Conservation (phyloP, 805 yeast species). For the Cyberlindnera xishuangbannaensis region DNA sequence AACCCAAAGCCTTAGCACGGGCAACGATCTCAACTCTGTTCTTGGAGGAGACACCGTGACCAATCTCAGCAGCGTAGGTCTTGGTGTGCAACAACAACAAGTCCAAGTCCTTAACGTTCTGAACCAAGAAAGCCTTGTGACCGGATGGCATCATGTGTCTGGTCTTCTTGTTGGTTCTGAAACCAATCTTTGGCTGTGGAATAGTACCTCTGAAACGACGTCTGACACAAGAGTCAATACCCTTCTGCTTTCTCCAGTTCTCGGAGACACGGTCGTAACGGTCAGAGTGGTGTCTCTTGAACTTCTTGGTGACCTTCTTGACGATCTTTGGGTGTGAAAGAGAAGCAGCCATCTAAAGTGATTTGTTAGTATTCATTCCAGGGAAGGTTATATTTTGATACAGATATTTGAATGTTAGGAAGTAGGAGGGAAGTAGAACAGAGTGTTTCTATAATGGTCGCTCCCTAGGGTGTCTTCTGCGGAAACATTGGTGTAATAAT, state of each 20-base stretch:
- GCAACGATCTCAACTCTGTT: constrained; percentile 96
- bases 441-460: too few species aligned
- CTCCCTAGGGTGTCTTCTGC: too few species aligned
- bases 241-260: constrained; percentile 99
- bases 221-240: constrained; percentile 99
- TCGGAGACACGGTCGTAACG: constrained; percentile 97
- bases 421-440: too few species aligned
- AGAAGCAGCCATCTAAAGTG: constrained; percentile 85
- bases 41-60: constrained; percentile 96
- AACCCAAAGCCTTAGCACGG: constrained; percentile 97
- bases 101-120: constrained; percentile 91
- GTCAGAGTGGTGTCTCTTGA: constrained; percentile 99
- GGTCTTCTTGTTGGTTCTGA: constrained; percentile 99
- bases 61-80: constrained; percentile 99
- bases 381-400: too few species aligned
- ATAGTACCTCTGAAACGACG: constrained; percentile 99
- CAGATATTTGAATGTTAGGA: too few species aligned
- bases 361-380: constrained; percentile 20
- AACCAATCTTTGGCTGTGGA: constrained; percentile 99
- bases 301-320: constrained; percentile 98
- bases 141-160: constrained; percentile 95
- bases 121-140: constrained; percentile 93
- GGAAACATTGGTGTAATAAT: too few species aligned
- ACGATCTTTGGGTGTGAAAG: constrained; percentile 99
- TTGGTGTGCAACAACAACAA: constrained; percentile 94